These are phyloP conservation scores for Cydonia oblonga DNA, from an alignment of 331 rosid genomes.

Conservation along the genomic window DNA sequence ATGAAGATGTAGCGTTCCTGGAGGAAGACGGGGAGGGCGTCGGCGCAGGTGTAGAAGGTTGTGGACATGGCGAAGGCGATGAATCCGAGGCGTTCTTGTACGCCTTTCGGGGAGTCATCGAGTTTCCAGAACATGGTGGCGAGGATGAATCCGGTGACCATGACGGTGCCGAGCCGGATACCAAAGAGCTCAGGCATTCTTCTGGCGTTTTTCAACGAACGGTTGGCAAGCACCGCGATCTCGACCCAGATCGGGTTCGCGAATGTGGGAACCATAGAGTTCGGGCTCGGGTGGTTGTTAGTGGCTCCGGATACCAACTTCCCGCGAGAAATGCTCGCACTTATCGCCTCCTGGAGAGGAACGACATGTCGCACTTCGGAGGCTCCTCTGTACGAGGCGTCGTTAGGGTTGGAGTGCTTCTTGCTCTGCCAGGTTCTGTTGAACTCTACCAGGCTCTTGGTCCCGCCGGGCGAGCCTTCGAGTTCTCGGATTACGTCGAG, in stretches of 20 bases:
- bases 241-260: conserved; percentile 75
- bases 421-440: conserved; percentile 68
- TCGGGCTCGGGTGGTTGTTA: conserved; percentile 21
- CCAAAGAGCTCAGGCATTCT: conserved; percentile 72
- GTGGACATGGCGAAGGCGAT: conserved; percentile 98
- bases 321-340: conserved; percentile 73
- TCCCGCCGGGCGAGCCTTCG: conserved; percentile 73
- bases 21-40: conserved; percentile 82
- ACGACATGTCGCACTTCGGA: not conserved
- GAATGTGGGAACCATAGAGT: conserved; percentile 58
- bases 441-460: conserved; percentile 67
- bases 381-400: not conserved
- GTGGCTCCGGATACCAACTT: conserved; percentile 77
- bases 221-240: conserved; percentile 47
- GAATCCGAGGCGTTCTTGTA: conserved; percentile 76
- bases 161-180: conserved; percentile 56
- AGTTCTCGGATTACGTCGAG: conserved; percentile 80
- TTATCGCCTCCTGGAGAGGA: conserved; percentile 78
- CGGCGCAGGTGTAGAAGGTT: conserved; percentile 87
- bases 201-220: conserved; percentile 44
- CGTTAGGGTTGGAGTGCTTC: conserved; percentile 16
- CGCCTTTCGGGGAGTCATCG: conserved; percentile 64
- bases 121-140: conserved; percentile 85
- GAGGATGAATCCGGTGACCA: conserved; percentile 71
- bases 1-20: conserved; percentile 87